Percentiles rank a stretch among this genome's conserved stretches.
Conservation (phyloP, 78 protist genomes). For the Cavenderia fasciculata region DNA sequence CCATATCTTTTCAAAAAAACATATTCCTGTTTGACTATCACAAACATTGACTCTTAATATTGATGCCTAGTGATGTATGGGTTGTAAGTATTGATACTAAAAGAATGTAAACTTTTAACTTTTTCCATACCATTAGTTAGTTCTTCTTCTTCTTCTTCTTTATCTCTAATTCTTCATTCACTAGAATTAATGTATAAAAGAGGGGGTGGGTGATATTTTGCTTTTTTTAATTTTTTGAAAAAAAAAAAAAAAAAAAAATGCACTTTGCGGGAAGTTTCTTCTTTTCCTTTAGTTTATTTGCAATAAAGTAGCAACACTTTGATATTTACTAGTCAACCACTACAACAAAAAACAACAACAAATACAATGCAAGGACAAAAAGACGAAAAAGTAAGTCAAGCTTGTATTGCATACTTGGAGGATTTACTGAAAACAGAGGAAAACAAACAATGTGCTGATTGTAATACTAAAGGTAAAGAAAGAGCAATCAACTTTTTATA, state of each 20-base stretch:
- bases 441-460: conserved; percentile 78
- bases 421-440: conserved; percentile 56
- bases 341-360: background rate
- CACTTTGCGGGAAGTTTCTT: too few relatives aligned
- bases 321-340: background rate
- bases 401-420: conserved; percentile 31
- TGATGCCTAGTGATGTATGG: background rate
- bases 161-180: background rate
- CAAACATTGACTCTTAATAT: conserved; percentile 69
- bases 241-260: too few relatives aligned
- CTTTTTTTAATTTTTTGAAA: background rate
- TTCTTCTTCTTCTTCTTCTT: background rate
- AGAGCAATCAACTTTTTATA: background rate
- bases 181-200: background rate
- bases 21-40: conserved; percentile 36
- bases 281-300: background rate
- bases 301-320: too few relatives aligned
- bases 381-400: conserved; percentile 45
- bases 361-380: background rate
- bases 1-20: conserved; percentile 16
- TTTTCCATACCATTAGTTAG: background rate
- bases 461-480: conserved; percentile 59
- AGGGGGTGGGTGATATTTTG: background rate
- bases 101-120: background rate
- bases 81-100: background rate